phyloP scores from a whole-genome alignment of 2,329 filamentous ascomycete genomes.

The Sclerotinia sclerotiorum region DNA sequence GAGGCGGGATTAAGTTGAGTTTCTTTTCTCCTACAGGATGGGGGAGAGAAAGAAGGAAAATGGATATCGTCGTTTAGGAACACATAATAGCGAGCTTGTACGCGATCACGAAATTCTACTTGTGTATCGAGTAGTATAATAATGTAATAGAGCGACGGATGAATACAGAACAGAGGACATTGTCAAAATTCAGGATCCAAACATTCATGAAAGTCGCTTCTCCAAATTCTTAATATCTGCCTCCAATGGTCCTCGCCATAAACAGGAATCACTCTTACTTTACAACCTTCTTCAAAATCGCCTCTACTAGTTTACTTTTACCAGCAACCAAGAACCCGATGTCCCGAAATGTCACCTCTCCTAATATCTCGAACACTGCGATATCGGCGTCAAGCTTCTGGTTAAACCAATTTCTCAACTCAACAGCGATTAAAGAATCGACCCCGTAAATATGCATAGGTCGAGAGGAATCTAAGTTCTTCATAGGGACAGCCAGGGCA shows the following conservation, averaged over 20 bases:
- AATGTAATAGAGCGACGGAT: neutral
- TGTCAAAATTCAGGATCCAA: neutral
- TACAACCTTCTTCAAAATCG: neutral
- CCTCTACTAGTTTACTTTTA: neutral
- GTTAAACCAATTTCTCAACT: constrained; percentile 52
- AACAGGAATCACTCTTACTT: neutral
- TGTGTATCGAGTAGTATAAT: neutral
- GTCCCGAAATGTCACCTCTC: neutral
- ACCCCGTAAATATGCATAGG: constrained; percentile 48
- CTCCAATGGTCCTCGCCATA: neutral
- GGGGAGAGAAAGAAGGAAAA: neutral
- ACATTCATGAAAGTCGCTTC: neutral
- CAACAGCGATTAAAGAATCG: constrained; percentile 55
- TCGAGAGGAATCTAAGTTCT: constrained; percentile 44
- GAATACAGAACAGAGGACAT: neutral
- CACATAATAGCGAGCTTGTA: neutral
- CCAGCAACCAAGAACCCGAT: neutral
- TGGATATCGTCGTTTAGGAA: neutral
- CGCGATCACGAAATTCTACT: neutral
- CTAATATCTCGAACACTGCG: constrained; percentile 27
- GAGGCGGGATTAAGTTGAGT: constrained; percentile 29
- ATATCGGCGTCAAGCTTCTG: constrained; percentile 46
- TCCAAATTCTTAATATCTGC: too few relatives aligned
- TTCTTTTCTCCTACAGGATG: neutral
- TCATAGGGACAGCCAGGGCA: constrained; percentile 46